Conservation (phyloP, 2,329 filamentous ascomycete species). For the Drechslerella coelobrocha region DNA sequence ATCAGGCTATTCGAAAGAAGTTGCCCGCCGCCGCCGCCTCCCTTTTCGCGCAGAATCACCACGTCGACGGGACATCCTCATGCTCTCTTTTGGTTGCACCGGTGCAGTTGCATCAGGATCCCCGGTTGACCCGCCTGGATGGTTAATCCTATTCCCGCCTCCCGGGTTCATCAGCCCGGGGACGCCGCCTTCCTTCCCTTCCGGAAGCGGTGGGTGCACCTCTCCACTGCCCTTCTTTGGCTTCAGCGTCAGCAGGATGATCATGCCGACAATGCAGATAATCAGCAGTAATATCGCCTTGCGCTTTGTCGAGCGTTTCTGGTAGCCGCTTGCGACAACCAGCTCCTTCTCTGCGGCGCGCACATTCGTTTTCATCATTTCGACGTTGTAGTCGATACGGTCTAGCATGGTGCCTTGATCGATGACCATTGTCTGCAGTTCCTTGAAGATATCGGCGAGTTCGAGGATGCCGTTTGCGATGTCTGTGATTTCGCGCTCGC, state of each 20-base stretch:
- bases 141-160: slow-evolving; percentile 48
- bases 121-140: slow-evolving; percentile 20
- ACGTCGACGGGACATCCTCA: slow-evolving; percentile 1
- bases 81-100: slow-evolving; percentile 12
- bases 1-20: not conserved
- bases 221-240: slow-evolving; percentile 62
- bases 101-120: slow-evolving; percentile 38
- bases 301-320: slow-evolving; percentile 84
- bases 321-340: slow-evolving; percentile 84
- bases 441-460: slow-evolving; percentile 92
- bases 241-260: slow-evolving; percentile 83
- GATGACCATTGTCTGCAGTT: slow-evolving; percentile 93
- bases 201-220: slow-evolving; percentile 36
- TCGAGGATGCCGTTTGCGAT: slow-evolving; percentile 99
- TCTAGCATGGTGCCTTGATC: slow-evolving; percentile 90
- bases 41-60: not conserved
- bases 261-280: slow-evolving; percentile 81
- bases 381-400: slow-evolving; percentile 97
- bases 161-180: slow-evolving; percentile 44
- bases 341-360: slow-evolving; percentile 93
- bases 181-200: slow-evolving; percentile 30
- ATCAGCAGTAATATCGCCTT: slow-evolving; percentile 91
- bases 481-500: slow-evolving; percentile 95
- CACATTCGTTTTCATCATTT: slow-evolving; percentile 90
- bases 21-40: slow-evolving; percentile 10